Conservation (phyloP, 176 grass and related monocot genomes). For the Oryza nivara region DNA sequence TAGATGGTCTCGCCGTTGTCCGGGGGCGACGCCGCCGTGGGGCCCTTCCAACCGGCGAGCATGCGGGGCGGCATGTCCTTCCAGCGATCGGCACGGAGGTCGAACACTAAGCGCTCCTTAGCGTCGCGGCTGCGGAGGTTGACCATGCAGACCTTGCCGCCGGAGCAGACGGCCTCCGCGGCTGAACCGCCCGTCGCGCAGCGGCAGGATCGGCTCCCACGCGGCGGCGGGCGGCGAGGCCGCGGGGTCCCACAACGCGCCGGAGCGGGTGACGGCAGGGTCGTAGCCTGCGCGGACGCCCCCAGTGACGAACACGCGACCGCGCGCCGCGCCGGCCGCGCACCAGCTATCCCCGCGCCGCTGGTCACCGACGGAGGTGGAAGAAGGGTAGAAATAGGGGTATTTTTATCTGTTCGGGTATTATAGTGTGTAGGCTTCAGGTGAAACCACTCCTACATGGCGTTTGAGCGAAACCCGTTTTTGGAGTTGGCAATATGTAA, state of each 20-base stretch:
- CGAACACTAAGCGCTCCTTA: slow-evolving; percentile 70
- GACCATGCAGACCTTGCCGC: slow-evolving; percentile 88
- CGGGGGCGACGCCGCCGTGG: slow-evolving; percentile 2
- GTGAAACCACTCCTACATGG: too few relatives aligned
- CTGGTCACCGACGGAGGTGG: too few relatives aligned
- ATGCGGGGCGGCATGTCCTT: slow-evolving; percentile 85
- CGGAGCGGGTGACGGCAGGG: slow-evolving; percentile 49
- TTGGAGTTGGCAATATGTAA: too few relatives aligned
- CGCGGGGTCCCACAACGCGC: slow-evolving; percentile 57
- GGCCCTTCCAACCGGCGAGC: slow-evolving; percentile 74
- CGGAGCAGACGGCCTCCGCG: slow-evolving; percentile 59
- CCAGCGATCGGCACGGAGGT: slow-evolving; percentile 49
- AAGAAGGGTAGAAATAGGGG: too few relatives aligned
- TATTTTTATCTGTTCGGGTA: too few relatives aligned
- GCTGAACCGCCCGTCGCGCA: slow-evolving; percentile 69
- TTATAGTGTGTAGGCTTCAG: too few relatives aligned
- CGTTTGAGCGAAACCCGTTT: too few relatives aligned
- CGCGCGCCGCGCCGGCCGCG: too few relatives aligned
- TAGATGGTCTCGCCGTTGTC: slow-evolving; percentile 43
- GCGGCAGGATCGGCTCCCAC: slow-evolving; percentile 67
- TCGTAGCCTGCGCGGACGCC: slow-evolving; percentile 64
- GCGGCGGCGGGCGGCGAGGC: background rate
- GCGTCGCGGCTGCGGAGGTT: slow-evolving; percentile 57
- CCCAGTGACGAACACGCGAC: background rate
- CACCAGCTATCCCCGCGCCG: too few relatives aligned